Conservation (phyloP, 1,284 basidiomycete genomes). For the Pyrrhoderma noxium region DNA sequence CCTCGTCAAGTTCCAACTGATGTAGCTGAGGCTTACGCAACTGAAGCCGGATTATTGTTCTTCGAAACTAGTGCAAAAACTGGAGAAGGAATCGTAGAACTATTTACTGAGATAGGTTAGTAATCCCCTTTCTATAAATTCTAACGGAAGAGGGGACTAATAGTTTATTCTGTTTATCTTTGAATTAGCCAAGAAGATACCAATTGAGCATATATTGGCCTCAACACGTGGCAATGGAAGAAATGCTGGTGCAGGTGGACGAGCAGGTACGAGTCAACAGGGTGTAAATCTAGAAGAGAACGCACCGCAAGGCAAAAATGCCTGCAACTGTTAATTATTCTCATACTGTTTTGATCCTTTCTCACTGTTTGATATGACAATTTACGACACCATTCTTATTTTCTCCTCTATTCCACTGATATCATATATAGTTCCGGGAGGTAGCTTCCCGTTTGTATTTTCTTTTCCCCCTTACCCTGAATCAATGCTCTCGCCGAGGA, state of each 20-base stretch:
- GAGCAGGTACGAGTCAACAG: constrained; percentile 40
- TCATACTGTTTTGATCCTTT: constrained; percentile 11
- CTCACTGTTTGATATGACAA: constrained; percentile 20
- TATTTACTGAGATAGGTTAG: constrained; percentile 97
- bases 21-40: constrained; percentile 94
- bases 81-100: constrained; percentile 91
- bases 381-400: constrained; percentile 4
- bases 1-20: constrained; percentile 85
- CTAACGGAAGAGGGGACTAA: constrained; percentile 5
- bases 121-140: constrained; percentile 21
- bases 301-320: constrained; percentile 60
- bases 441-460: constrained; percentile 29
- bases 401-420: constrained; percentile 1
- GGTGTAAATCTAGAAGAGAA: constrained; percentile 74
- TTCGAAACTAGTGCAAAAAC: constrained; percentile 99
- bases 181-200: constrained; percentile 84
- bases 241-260: constrained; percentile 48
- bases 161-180: constrained; percentile 16
- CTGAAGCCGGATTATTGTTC: constrained; percentile 89
- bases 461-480: constrained; percentile 22
- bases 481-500: constrained; percentile 4
- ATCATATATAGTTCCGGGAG: constrained; percentile 23
- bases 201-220: constrained; percentile 86
- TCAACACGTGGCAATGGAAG: constrained; percentile 63
- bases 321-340: constrained; percentile 59